Conservation (phyloP, 176 grass and related monocot genomes). For the Cenchrus purpureus region DNA sequence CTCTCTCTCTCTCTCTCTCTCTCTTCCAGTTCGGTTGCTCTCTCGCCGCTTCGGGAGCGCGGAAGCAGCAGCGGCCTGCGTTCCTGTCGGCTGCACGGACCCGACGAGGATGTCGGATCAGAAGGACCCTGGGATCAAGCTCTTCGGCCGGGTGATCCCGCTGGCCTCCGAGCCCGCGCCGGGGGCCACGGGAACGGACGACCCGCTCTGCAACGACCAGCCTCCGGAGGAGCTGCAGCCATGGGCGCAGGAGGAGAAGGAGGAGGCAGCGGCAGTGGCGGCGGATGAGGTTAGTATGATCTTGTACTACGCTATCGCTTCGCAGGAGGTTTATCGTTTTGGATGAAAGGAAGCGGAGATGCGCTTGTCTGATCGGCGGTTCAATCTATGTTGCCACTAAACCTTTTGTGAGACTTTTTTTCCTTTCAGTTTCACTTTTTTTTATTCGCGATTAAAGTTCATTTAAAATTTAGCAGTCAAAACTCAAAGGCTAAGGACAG, state of each 20-base stretch:
- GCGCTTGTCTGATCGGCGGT: not conserved
- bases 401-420: not conserved
- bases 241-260: not conserved
- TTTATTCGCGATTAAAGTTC: not conserved
- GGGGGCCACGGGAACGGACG: constrained; percentile 32
- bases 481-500: not conserved
- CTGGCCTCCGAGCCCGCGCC: constrained; percentile 24
- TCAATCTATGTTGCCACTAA: not conserved
- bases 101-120: constrained; percentile 66
- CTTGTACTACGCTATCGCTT: not conserved
- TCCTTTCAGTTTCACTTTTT: no score
- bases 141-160: constrained; percentile 85
- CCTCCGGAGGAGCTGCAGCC: not conserved
- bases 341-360: not conserved
- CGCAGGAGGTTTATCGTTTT: not conserved
- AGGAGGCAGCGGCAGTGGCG: not conserved
- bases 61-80: constrained; percentile 1
- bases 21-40: constrained; percentile 30
- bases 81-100: constrained; percentile 12
- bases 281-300: constrained; percentile 50
- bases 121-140: constrained; percentile 84
- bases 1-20: constrained; percentile 25
- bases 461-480: not conserved
- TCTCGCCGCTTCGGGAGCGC: constrained; percentile 29
- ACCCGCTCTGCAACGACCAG: not conserved